A percentile compares a stretch with the other conserved stretches of the same genome.
These are phyloP conservation scores for Xylaria sp. DNA, from an alignment of 2,329 filamentous ascomycete genomes.

Conservation along the genomic window DNA sequence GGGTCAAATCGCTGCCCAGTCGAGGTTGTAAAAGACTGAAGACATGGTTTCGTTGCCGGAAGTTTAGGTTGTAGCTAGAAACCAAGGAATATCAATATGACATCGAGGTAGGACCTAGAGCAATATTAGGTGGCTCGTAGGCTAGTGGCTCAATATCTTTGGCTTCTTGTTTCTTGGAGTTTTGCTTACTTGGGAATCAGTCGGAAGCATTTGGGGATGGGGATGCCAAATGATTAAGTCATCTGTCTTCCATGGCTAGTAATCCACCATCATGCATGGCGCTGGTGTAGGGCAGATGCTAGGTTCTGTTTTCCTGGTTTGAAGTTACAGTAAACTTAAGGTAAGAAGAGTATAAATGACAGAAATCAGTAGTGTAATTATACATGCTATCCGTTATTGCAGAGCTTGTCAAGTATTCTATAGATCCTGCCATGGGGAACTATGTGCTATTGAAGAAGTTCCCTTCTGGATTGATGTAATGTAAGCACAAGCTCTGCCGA, in stretches of 20 bases:
- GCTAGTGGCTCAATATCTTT: neutral
- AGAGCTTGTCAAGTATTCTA: neutral
- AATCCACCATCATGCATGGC: neutral
- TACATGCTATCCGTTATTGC: neutral
- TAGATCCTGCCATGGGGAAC: slow-evolving; percentile 1
- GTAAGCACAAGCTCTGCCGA: neutral
- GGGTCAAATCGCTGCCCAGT: neutral
- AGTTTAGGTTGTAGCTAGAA: neutral
- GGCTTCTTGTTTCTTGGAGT: neutral
- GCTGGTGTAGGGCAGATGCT: neutral
- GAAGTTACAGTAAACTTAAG: neutral
- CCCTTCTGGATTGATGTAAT: too few species aligned
- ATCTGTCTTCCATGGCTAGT: neutral
- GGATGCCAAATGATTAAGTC: too few species aligned
- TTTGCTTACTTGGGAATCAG: neutral
- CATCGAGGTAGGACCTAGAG: neutral
- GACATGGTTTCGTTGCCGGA: neutral
- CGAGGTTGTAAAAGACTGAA: neutral
- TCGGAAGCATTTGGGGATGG: neutral
- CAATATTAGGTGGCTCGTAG: neutral
- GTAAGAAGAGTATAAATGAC: neutral
- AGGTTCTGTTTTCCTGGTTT: neutral
- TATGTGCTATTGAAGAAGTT: neutral
- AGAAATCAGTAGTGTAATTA: neutral
- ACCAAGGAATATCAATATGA: neutral